Conservation (phyloP, 202 grass and related monocot genomes). For the Dendrocalamus latiflorus region DNA sequence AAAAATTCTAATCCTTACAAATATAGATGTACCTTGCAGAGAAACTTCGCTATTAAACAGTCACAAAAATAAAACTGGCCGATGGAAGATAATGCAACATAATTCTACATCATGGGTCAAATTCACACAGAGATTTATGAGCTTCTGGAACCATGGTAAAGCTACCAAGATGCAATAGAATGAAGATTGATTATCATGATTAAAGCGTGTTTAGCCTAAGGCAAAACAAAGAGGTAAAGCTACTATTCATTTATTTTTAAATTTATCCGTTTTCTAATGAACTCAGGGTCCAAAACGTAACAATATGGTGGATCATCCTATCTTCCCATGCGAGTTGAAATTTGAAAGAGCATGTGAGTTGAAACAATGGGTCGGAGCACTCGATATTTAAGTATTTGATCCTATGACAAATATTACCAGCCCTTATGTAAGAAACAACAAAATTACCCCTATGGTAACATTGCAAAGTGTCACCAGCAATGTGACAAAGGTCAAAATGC, state of each 20-base stretch:
- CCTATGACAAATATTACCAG: neutral
- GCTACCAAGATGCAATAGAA: neutral
- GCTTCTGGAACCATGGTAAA: neutral
- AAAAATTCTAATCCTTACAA: neutral
- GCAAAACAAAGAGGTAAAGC: neutral
- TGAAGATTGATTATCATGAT: neutral
- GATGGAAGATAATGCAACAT: neutral
- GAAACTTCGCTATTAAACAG: neutral
- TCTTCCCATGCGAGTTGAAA: neutral
- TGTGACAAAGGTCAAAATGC: neutral
- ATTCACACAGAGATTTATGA: neutral
- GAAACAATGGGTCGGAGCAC: neutral
- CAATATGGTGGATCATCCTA: neutral
- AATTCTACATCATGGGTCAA: neutral
- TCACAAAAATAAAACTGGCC: neutral
- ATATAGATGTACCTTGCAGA: neutral
- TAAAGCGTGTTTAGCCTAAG: neutral
- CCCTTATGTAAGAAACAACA: neutral
- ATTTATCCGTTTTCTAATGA: neutral
- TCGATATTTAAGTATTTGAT: neutral
- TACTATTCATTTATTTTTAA: neutral
- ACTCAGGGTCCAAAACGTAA: neutral
- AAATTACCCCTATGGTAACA: neutral
- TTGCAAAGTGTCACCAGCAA: neutral
- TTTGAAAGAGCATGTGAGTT: neutral